Percentiles rank a stretch among this genome's conserved stretches.
phyloP scores from a whole-genome alignment of 2,329 filamentous ascomycete genomes.

The Penicillium sp. region DNA sequence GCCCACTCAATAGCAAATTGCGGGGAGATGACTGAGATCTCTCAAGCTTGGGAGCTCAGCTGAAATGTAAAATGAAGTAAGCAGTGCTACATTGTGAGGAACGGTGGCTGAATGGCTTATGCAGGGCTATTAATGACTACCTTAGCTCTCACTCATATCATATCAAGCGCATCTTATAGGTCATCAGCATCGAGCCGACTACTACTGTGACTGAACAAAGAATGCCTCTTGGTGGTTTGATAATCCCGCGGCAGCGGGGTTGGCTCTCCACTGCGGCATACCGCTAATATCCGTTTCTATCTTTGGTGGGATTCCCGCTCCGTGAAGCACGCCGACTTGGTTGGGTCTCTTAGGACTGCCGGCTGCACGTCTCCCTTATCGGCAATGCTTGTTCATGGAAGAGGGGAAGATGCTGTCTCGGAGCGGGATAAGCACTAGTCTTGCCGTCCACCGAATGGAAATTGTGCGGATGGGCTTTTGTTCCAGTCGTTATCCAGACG shows the following conservation, averaged over 20 bases:
- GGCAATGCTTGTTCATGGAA: background rate
- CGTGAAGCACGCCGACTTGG: background rate
- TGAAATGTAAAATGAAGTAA: background rate
- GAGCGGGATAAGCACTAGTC: background rate
- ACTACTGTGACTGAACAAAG: background rate
- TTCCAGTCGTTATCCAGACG: background rate
- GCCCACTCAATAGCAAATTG: background rate
- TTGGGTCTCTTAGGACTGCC: background rate
- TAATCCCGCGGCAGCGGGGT: slow-evolving; percentile 1
- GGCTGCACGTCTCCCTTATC: background rate
- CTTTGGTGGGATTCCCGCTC: background rate
- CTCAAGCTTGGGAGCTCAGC: background rate
- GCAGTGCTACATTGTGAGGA: background rate
- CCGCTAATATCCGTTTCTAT: slow-evolving; percentile 11
- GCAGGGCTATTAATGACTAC: background rate
- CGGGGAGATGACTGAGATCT: background rate
- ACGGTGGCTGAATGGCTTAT: slow-evolving; percentile 4
- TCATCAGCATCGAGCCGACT: background rate
- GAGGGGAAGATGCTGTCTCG: background rate
- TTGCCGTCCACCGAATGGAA: background rate
- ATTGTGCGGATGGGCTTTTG: background rate
- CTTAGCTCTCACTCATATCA: slow-evolving; percentile 1
- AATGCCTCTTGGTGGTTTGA: background rate
- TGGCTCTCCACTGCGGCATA: background rate
- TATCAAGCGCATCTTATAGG: slow-evolving; percentile 3